phyloP scores from a whole-genome alignment of 2,329 filamentous ascomycete genomes.

The Aspergillus thermomutatus region DNA sequence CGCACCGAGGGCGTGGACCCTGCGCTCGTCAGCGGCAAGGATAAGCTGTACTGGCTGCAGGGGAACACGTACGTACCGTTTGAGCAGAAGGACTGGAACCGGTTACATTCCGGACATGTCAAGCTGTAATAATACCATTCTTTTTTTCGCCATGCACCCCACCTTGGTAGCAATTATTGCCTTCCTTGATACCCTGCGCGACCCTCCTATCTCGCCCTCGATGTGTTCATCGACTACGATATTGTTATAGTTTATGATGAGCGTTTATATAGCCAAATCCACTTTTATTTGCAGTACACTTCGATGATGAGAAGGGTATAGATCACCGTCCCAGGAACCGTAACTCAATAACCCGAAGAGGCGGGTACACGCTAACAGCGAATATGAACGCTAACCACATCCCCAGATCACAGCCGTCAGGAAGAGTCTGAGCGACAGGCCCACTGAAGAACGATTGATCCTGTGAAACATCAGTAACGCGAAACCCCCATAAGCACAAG shows the following conservation, averaged over 20 bases:
- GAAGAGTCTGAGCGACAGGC: slow-evolving; percentile 27
- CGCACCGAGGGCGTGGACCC: slow-evolving; percentile 73
- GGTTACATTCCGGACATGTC: slow-evolving; percentile 63
- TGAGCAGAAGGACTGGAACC: slow-evolving; percentile 63
- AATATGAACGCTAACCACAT: slow-evolving; percentile 32
- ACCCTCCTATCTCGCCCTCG: neutral
- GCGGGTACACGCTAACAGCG: slow-evolving; percentile 29
- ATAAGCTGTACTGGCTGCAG: slow-evolving; percentile 64
- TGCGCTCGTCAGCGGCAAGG: slow-evolving; percentile 31
- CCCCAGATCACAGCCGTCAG: slow-evolving; percentile 30
- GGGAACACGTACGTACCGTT: slow-evolving; percentile 67
- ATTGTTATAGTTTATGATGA: neutral
- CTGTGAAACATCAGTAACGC: slow-evolving; percentile 7
- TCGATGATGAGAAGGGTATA: neutral
- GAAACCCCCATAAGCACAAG: neutral
- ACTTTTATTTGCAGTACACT: neutral
- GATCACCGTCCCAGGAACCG: slow-evolving; percentile 22
- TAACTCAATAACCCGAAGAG: slow-evolving; percentile 29
- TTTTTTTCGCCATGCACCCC: neutral
- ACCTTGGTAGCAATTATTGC: neutral
- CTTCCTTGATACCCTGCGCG: slow-evolving; percentile 1
- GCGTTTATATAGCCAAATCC: neutral
- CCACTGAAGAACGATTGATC: slow-evolving; percentile 36
- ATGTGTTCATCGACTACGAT: neutral
- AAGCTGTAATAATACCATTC: slow-evolving; percentile 56